phyloP scores from a whole-genome alignment of 768 basidiomycete species.

The Trametes maxima region DNA sequence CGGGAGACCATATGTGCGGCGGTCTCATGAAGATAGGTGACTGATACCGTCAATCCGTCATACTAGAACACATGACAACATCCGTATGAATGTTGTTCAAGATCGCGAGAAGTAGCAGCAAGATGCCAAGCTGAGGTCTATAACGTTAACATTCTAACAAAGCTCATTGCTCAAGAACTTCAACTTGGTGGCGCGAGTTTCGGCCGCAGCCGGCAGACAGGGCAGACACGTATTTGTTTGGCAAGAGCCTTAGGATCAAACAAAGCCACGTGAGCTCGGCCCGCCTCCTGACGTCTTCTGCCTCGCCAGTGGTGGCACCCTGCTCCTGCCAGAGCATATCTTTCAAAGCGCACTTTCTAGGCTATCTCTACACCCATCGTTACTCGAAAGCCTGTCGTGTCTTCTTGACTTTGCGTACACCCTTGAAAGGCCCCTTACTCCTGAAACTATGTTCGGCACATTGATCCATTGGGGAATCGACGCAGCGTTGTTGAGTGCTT shows the following conservation, averaged over 20 bases:
- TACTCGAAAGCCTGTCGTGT: not conserved
- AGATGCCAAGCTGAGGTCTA: no score
- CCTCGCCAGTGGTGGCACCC: not conserved
- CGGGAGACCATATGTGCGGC: no score
- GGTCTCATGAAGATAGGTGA: no score
- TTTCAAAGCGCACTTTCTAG: not conserved
- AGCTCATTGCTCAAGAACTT: no score
- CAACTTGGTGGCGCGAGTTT: no score
- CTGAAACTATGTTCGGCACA: slow-evolving; percentile 57
- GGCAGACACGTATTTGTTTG: slow-evolving; percentile 22
- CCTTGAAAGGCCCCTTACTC: not conserved
- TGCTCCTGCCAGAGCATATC: not conserved
- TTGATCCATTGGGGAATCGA: slow-evolving; percentile 76
- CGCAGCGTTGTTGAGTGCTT: slow-evolving; percentile 74
- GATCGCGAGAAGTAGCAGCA: no score
- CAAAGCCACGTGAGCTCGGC: slow-evolving; percentile 25
- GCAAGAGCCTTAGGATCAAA: slow-evolving; percentile 29
- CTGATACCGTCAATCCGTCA: no score
- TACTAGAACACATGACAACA: no score
- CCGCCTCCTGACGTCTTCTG: slow-evolving; percentile 5
- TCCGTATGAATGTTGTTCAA: no score
- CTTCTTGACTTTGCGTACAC: not conserved
- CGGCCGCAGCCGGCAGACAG: no score
- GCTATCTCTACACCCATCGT: no score
- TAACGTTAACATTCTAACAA: no score